Conservation (phyloP, 129 eudicot species). For the Pseudognaphalium luteoalbum region DNA sequence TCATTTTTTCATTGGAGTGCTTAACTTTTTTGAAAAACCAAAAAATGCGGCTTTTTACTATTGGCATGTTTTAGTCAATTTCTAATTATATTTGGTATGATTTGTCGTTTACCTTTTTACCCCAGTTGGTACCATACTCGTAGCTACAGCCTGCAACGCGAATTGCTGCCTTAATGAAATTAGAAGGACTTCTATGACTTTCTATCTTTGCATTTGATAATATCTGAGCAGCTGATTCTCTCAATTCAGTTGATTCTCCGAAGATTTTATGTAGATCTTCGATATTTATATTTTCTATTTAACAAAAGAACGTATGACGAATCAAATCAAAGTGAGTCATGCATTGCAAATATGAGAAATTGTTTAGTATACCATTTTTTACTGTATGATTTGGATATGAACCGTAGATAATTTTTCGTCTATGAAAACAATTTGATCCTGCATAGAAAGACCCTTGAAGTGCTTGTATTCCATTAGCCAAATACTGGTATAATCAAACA, state of each 20-base stretch:
- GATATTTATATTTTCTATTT: constrained; percentile 23
- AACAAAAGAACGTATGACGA: background rate
- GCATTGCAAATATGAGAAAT: background rate
- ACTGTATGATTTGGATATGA: constrained; percentile 39
- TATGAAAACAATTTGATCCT: constrained; percentile 60
- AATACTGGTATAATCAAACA: constrained; percentile 19
- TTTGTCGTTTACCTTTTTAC: constrained; percentile 38
- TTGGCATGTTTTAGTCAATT: too few relatives aligned
- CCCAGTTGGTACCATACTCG: constrained; percentile 66
- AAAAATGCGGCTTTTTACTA: too few relatives aligned
- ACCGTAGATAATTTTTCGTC: constrained; percentile 60
- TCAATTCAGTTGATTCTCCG: constrained; percentile 46
- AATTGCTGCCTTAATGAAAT: constrained; percentile 39
- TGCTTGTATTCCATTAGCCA: constrained; percentile 35
- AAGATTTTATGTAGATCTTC: constrained; percentile 38
- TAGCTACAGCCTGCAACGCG: constrained; percentile 47
- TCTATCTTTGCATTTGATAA: constrained; percentile 23
- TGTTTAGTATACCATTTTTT: constrained; percentile 28
- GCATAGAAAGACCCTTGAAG: constrained; percentile 49
- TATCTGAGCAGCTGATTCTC: constrained; percentile 29
- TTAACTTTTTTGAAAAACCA: too few relatives aligned
- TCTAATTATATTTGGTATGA: background rate
- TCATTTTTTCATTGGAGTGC: too few relatives aligned
- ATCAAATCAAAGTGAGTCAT: constrained; percentile 3
- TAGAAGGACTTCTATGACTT: constrained; percentile 15